Evolutionary conservation across 768 basidiomycete species (phyloP).

Genomic region (Amanita pseudoporphyria): DNA sequence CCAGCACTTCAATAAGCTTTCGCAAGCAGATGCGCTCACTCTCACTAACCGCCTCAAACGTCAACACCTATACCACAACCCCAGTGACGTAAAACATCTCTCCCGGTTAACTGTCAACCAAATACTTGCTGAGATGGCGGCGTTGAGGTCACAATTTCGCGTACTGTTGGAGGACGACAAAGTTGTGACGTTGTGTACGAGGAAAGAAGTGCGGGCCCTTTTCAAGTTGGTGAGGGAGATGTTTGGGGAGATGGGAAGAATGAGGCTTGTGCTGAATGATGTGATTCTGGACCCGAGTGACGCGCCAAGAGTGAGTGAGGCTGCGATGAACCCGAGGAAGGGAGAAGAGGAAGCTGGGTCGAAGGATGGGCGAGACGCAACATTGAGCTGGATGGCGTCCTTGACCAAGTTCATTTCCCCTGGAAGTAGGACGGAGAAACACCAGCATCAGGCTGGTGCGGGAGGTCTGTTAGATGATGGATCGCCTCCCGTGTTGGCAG

Average conservation of each 20-base stretch:
- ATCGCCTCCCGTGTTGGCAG: constrained; percentile 6
- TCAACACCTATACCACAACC: constrained; percentile 59
- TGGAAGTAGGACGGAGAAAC: constrained; percentile 16
- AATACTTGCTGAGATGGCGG: constrained; percentile 60
- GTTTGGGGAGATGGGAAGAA: constrained; percentile 72
- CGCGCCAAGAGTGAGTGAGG: constrained; percentile 63
- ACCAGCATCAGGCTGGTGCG: constrained; percentile 5
- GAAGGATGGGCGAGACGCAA: constrained; percentile 15
- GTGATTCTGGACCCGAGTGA: constrained; percentile 80
- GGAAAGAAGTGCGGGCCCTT: constrained; percentile 73
- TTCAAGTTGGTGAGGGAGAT: constrained; percentile 82
- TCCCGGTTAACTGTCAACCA: constrained; percentile 72
- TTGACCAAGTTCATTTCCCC: constrained; percentile 68
- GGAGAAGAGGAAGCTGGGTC: constrained; percentile 28
- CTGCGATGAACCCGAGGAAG: constrained; percentile 53
- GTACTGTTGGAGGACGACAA: constrained; percentile 68
- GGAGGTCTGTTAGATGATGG: constrained; percentile 6
- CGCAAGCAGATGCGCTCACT: constrained; percentile 77
- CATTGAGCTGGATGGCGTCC: constrained; percentile 67
- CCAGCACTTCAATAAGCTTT: constrained; percentile 44
- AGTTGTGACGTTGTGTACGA: constrained; percentile 47
- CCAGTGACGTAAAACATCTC: constrained; percentile 79
- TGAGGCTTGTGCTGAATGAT: constrained; percentile 81
- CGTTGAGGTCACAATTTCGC: constrained; percentile 68
- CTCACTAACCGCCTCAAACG: constrained; percentile 86